Conservation (phyloP, 192 early-diverging fungal genomes). For the Polychytrium aggregatum region DNA sequence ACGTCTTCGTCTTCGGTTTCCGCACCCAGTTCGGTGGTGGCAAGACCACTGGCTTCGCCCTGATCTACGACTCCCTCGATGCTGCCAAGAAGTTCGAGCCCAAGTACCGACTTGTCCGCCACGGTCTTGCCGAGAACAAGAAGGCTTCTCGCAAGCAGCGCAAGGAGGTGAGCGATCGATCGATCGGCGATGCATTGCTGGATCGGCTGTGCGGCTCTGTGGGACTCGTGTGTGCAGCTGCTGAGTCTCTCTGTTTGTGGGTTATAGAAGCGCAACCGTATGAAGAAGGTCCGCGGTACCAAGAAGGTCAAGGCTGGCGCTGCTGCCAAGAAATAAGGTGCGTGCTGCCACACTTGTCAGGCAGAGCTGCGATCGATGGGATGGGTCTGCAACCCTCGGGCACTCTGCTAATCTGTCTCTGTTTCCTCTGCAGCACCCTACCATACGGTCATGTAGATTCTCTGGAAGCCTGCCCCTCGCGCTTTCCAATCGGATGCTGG, state of each 20-base stretch:
- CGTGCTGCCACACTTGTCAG: constrained; percentile 11
- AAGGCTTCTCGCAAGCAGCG: constrained; percentile 90
- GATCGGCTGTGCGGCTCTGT: too few species aligned
- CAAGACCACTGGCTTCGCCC: constrained; percentile 86
- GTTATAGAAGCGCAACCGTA: constrained; percentile 94
- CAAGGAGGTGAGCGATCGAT: too few species aligned
- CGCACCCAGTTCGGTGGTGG: constrained; percentile 94
- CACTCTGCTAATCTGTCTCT: too few species aligned
- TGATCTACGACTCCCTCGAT: constrained; percentile 92
- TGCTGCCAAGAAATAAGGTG: constrained; percentile 67
- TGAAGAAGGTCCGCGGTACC: constrained; percentile 97
- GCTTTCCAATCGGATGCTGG: too few species aligned
- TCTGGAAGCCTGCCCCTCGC: too few species aligned
- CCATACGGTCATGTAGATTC: too few species aligned
- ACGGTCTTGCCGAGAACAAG: constrained; percentile 55
- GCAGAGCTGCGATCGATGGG: too few species aligned
- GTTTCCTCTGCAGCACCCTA: too few species aligned
- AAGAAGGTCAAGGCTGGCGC: constrained; percentile 61
- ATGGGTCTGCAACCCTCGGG: too few species aligned
- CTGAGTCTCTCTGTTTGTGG: too few species aligned
- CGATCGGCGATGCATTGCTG: constrained; percentile 10
- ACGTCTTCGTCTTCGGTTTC: constrained; percentile 89
- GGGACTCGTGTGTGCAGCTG: too few species aligned
- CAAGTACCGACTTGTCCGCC: constrained; percentile 86
- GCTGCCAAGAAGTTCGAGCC: constrained; percentile 98